Conservation (phyloP, 441 rosid species). For the Brassica hybrid region DNA sequence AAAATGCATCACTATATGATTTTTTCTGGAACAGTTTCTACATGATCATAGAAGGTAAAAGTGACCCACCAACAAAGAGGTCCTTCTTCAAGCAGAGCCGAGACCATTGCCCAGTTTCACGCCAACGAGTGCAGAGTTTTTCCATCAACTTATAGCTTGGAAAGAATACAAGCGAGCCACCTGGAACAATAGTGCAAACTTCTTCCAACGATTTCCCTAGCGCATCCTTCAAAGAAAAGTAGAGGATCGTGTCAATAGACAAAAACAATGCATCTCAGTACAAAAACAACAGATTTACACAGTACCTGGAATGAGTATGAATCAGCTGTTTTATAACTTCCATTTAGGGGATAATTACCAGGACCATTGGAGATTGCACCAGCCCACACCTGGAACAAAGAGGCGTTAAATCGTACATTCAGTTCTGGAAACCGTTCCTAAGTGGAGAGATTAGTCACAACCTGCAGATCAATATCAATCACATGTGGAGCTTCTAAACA, state of each 20-base stretch:
- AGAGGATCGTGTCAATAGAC: constrained; percentile 19
- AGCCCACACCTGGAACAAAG: constrained; percentile 77
- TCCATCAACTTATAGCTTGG: constrained; percentile 99
- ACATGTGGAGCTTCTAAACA: constrained; percentile 98
- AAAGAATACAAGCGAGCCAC: constrained; percentile 92
- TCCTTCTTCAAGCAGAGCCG: constrained; percentile 70
- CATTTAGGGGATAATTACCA: constrained; percentile 78
- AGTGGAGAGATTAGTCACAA: constrained; percentile 38
- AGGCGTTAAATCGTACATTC: constrained; percentile 35
- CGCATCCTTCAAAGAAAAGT: constrained; percentile 67
- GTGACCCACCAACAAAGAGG: constrained; percentile 72
- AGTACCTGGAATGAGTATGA: constrained; percentile 84
- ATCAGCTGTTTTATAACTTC: constrained; percentile 92
- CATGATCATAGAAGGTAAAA: constrained; percentile 6
- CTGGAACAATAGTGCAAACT: constrained; percentile 83
- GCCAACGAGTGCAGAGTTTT: constrained; percentile 90
- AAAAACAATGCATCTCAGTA: constrained; percentile 14
- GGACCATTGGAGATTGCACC: constrained; percentile 78
- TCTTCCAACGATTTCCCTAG: constrained; percentile 91
- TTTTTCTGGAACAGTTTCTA: constrained; percentile 10
- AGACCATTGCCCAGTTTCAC: constrained; percentile 91
- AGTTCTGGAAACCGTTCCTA: constrained; percentile 33
- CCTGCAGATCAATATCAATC: constrained; percentile 86
- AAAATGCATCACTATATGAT: not conserved
- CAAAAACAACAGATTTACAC: constrained; percentile 26